Base-by-base conservation (phyloP, 169 alveolate genomes). In the Eimeria brunetti region DNA sequence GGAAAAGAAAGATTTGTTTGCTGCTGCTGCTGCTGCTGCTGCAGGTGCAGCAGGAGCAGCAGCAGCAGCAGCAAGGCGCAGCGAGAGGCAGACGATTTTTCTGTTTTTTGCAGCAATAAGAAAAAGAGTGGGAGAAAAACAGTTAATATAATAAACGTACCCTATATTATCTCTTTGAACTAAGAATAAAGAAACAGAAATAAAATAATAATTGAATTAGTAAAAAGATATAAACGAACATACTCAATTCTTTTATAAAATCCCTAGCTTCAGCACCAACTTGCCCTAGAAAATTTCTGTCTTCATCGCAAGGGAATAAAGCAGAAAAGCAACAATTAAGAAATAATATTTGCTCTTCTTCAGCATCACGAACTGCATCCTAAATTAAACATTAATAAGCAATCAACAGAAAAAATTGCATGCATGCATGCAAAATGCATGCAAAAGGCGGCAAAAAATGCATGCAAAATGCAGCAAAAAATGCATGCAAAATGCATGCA, bases 1-100 rank as follows among this genome's bases (percentile, higher is more conserved):
- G 5, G 73, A n/a, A n/a, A n/a, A n/a, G n/a, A n/a, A n/a, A n/a
- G n/a, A n/a, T 22, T 62, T 7, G n/a, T 62, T 27, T 62, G 73
- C 73, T 62, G 73, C 30, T 62, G 73, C 73, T 62, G 73, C 30
- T 62, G 73, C 73, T 62, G 73, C 73, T 62, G 73, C 73, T 62
- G 73, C 30, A 56, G 64, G 24, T 16, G 73, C 38, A 6, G 73
- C 73, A 6, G 73, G 33, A 6, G 27, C 30, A 6, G 73, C 33
- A 8, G 73, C 73, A 8, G 73, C 30, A 6, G 51, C 83, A 14
- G 78, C 78, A 27, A 1, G 78, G 78, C 78, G 2, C 41, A 67
- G 78, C 1, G 67, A 58, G 67, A 58, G 67, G 4, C 67, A 18
- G n/a, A 58, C n/a, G n/a, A 58, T 1, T 16, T 58, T 58, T 58